A percentile compares a stretch with the other conserved stretches of the same genome.
These are phyloP conservation scores for Yamadazyma epiphylla DNA, from an alignment of 1,139 yeast species.

Conservation along the genomic window DNA sequence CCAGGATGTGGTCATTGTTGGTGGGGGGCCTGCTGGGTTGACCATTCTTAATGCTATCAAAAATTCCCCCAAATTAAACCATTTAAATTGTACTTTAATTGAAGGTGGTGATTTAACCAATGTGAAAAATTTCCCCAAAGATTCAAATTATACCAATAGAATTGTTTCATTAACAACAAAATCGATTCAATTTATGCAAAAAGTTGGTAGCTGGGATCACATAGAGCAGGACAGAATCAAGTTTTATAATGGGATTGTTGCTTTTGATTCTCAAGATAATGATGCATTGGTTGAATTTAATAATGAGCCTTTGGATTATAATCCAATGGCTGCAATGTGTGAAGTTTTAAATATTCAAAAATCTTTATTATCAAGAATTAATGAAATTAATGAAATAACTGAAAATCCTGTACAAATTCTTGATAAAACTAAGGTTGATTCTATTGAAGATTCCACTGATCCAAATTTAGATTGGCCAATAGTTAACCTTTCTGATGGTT, in stretches of 20 bases:
- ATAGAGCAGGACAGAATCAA: constrained; percentile 68
- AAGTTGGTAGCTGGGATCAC: constrained; percentile 64
- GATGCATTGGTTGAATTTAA: constrained; percentile 68
- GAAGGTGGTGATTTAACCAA: constrained; percentile 65
- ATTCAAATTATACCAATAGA: constrained; percentile 62
- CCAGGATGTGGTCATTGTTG: constrained; percentile 81
- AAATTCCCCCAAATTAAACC: constrained; percentile 56
- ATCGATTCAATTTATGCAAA: constrained; percentile 60
- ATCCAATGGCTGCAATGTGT: constrained; percentile 71
- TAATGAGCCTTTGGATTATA: constrained; percentile 40
- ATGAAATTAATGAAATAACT: constrained; percentile 35
- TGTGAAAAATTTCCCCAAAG: constrained; percentile 43
- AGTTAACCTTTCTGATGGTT: constrained; percentile 66
- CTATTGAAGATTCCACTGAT: constrained; percentile 27
- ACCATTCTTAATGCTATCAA: constrained; percentile 78
- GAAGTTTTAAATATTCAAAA: constrained; percentile 85
- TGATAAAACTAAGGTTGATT: constrained; percentile 65
- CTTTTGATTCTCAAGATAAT: constrained; percentile 76
- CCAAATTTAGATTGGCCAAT: constrained; percentile 65
- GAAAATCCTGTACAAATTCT: constrained; percentile 42
- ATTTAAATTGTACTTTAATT: constrained; percentile 62
- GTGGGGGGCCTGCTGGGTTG: constrained; percentile 98
- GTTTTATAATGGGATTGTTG: constrained; percentile 75
- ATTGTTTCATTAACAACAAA: constrained; percentile 85
- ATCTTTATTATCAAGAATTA: constrained; percentile 55